Evolutionary conservation across 345 rosid genomes (phyloP), one percentile per base, ranked within the genome.

Genomic region (Adansonia digitata): DNA sequence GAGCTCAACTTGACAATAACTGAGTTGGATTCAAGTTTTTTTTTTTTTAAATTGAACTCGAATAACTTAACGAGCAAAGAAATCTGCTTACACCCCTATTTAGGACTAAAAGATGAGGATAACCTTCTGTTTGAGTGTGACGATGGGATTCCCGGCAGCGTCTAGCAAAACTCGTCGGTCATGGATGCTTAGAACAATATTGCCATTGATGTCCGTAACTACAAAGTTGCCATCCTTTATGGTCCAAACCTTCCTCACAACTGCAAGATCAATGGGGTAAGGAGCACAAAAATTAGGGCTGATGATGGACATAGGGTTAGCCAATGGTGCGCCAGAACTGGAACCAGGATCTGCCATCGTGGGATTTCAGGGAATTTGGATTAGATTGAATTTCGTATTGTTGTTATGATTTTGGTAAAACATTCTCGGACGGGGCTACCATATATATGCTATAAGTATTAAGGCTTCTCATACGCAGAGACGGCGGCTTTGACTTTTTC

Each of bases 81-180:
- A n/a, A n/a, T n/a, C n/a, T n/a, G n/a, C n/a, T n/a, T n/a, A n/a
- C n/a, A n/a, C n/a, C n/a, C n/a, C n/a, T n/a, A 55, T 56, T 34
- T 6, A 51, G 26, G 56, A 51, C 11, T 51, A 51, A 51, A 51
- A 22, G 9, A 53, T 10, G 22, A 5, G 24, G n/a, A 56, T 34
- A 11, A 56, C 87, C 91, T 85, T 85, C 40, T 79, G 81, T 31
- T 60, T 83, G 65, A 87, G 77, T 13, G 80, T 70, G 57, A 77
- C 77, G 20, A 86, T 69, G 69, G 80, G 76, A 37, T 71, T 76
- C 4, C 83, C 82, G 1, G 72, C 69, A 10, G 83, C 79, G 35
- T 86, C 83, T 2, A 64, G 57, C 74, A 86, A 27, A 37, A 75
- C 17, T 27, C 80, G 82, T 4, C 77, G 84, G 14, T 71, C 76